phyloP scores from a whole-genome alignment of 441 rosid species.

The Erodium texanum region DNA sequence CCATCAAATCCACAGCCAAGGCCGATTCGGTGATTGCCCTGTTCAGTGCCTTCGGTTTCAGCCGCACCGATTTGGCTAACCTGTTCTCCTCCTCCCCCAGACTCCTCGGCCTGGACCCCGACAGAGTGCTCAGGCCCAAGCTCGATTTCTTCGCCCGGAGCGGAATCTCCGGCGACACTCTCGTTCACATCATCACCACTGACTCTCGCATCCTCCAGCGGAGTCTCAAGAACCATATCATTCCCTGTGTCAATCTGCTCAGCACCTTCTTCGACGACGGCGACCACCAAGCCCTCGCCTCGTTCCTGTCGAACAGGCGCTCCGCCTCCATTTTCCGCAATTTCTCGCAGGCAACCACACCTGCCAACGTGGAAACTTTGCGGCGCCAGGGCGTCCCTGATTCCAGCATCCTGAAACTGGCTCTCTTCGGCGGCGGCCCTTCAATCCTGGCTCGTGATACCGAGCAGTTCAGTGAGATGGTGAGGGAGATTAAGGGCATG shows the following conservation, averaged over 20 bases:
- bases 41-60: background rate
- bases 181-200: background rate
- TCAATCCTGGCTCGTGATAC: background rate
- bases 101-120: background rate
- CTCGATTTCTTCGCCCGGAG: background rate
- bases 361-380: background rate
- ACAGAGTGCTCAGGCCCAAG: background rate
- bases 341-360: background rate
- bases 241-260: background rate
- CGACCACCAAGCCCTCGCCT: background rate
- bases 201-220: background rate
- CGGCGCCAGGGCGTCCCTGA: background rate
- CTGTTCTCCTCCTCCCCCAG: background rate
- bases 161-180: slow-evolving; percentile 1
- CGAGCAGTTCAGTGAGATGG: background rate
- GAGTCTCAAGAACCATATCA: background rate
- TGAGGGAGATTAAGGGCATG: background rate
- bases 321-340: background rate
- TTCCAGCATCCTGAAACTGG: background rate
- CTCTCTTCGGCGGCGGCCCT: too few relatives aligned
- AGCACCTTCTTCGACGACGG: background rate
- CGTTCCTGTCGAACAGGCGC: background rate
- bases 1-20: background rate
- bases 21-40: background rate
- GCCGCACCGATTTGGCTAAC: background rate